These are phyloP conservation scores for Fraxinus xanthoxyloides DNA, from an alignment of 305 asterid genomes.

Conservation along the genomic window DNA sequence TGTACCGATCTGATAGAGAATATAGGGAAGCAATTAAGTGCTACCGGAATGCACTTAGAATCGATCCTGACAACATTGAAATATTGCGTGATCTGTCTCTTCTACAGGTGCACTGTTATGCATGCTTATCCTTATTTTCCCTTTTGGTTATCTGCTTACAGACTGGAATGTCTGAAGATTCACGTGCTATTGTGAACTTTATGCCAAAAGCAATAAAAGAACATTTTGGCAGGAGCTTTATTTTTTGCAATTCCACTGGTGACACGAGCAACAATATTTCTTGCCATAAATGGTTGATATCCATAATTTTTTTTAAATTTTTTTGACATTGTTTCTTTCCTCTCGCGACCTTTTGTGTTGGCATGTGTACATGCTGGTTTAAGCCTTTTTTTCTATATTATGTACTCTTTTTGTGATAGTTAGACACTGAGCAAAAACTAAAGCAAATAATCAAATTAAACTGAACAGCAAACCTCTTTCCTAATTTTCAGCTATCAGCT, in stretches of 20 bases:
- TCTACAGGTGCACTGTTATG: conserved; percentile 61
- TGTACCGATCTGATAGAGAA: conserved; percentile 97
- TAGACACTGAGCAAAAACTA: background rate
- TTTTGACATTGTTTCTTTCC: background rate
- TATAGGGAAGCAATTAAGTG: conserved; percentile 98
- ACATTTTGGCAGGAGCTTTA: background rate
- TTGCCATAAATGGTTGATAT: background rate
- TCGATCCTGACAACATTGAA: conserved; percentile 97
- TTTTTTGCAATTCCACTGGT: background rate
- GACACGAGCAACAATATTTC: background rate
- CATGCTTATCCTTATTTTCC: conserved; percentile 3
- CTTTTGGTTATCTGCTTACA: background rate
- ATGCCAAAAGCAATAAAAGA: background rate
- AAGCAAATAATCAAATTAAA: background rate
- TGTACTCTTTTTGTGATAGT: background rate
- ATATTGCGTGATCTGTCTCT: conserved; percentile 95
- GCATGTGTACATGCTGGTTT: background rate
- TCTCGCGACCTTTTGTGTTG: background rate
- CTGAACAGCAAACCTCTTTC: background rate
- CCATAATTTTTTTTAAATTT: background rate
- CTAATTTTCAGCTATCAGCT: background rate
- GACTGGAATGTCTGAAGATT: background rate
- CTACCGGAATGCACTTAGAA: conserved; percentile 91
- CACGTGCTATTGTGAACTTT: background rate
- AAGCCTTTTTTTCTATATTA: background rate